Base-by-base conservation (phyloP, 2,329 filamentous ascomycete species). In the Teratosphaeria nubilosa region DNA sequence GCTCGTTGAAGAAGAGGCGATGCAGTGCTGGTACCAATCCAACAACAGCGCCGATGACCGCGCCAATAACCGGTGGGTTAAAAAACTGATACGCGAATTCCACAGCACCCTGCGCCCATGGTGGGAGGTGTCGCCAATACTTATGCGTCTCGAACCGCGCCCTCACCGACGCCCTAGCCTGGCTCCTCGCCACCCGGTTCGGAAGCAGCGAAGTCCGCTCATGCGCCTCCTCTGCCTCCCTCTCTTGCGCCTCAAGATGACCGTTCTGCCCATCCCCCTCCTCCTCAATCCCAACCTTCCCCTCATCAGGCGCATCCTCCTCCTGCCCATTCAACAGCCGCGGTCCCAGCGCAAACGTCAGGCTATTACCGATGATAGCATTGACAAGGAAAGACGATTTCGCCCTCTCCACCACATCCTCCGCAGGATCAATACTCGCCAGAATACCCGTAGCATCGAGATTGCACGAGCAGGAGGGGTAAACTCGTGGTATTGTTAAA, bases 341-440 rank as follows among this genome's bases (percentile, higher is more conserved):
- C 0, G 84, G 84, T 0, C 84, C 85, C 2, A 87, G 72, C 0
- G 82, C 82, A 67, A 87, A 87, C 0, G 84, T 86, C 59, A 87
- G 70, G 56, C 79, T 82, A 65, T 65, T 86, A 50, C 78, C 80
- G 10, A 87, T 75, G 57, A 85, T 86, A 3, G 84, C 79, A 62
- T 84, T 86, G 59, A 87, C 79, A 3, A 87, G 72, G 65, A 87
- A 86, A 68, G 86, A 87, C 14, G 81, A 82, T 66, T 86, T 82
- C 6, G 83, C 83, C 10, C 84, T 75, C 56, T 81, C 77, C 13
- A 86, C 73, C 0, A 81, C 82, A 2, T 74, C 73, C 1, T 70
- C 64, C 1, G 74, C 68, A 62, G 80, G 74, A 69, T 77, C 64
- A 63, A 77, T 63, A 60, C 71, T 61, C 59, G 77, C 68, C 20